Evolutionary conservation across 2,329 filamentous ascomycete genomes (phyloP), one percentile per base, ranked within the genome.

Genomic region (Neoarthrinium moseri): DNA sequence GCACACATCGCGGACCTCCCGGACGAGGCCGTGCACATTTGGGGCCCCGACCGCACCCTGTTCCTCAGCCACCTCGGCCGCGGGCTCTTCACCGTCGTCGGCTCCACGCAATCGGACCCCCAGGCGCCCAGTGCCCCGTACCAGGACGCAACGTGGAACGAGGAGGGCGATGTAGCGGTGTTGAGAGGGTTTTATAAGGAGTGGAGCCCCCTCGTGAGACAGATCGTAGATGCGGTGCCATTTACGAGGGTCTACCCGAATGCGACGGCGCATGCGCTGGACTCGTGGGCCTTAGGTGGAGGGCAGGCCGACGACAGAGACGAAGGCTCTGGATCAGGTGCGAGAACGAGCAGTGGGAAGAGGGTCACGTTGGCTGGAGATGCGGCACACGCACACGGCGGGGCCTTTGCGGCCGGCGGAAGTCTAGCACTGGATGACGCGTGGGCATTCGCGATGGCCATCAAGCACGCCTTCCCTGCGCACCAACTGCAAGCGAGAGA

Each of bases 21-120:
- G 4, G 56, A 67, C 20, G 71, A 75, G 49, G 71, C 72, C 1
- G 63, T 63, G 6, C 73, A 75, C 48, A 64, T 69, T 57, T 73
- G 70, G 70, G 69, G 67, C 1, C 67, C 66, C 1, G 62, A 64
- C 18, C 59, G 69, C 30, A 68, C 65, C 15, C 66, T 74, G 24
- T 75, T 75, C 46, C 60, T 71, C 8, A 73, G 70, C 21, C 61
- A 57, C 18, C 59, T 75, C 2, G 70, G 70, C 54, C 56, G 54
- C 18, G 63, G 57, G 12, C 61, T 72, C 4, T 75, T 69, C 48
- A 72, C 71, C 2, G 63, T 71, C 6, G 72, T 74, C 2, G 70
- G 64, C 1, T 68, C 67, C 4, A 63, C 65, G 30, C 68, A 73
- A 35, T 58, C 60, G 2, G 63, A 70, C 35, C 64, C 64, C 0